Evolutionary conservation across 345 rosid species (phyloP).

Genomic region (Sonneratia caseolaris): DNA sequence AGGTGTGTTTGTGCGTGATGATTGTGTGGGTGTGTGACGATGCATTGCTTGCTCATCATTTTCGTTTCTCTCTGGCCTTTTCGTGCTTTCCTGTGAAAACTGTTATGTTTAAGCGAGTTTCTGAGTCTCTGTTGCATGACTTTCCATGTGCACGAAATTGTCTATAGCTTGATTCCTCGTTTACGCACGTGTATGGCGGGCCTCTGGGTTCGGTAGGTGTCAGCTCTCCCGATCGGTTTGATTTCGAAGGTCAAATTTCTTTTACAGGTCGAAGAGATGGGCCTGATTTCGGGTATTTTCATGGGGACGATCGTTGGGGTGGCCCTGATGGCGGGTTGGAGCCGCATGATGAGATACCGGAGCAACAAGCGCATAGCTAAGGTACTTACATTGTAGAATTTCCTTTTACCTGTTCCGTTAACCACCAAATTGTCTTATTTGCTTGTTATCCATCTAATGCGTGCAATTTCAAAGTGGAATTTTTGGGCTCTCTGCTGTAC

Average conservation of each 20-base stretch:
- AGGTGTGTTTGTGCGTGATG: not conserved
- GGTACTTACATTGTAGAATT: slow-evolving; percentile 24
- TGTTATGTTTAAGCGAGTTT: no score
- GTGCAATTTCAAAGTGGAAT: not conserved
- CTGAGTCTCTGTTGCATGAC: not conserved
- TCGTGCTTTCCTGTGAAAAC: not conserved
- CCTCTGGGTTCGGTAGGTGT: not conserved
- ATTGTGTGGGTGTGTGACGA: not conserved
- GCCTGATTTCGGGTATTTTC: slow-evolving; percentile 78
- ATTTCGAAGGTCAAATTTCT: not conserved
- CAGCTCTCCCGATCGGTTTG: not conserved
- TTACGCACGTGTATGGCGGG: not conserved
- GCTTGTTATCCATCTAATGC: not conserved
- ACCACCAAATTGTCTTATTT: not conserved
- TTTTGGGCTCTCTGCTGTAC: not conserved
- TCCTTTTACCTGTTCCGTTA: not conserved
- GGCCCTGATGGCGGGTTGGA: slow-evolving; percentile 91
- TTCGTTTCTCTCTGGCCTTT: not conserved
- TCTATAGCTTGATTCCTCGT: not conserved
- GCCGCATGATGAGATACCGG: slow-evolving; percentile 84
- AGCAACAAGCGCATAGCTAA: slow-evolving; percentile 72
- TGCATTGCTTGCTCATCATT: not conserved
- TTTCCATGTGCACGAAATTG: not conserved
- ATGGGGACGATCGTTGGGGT: slow-evolving; percentile 79
- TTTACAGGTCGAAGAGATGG: slow-evolving; percentile 47